These are phyloP conservation scores for Eragrostis tef DNA, from an alignment of 202 grass and related monocot species.

Conservation along the genomic window DNA sequence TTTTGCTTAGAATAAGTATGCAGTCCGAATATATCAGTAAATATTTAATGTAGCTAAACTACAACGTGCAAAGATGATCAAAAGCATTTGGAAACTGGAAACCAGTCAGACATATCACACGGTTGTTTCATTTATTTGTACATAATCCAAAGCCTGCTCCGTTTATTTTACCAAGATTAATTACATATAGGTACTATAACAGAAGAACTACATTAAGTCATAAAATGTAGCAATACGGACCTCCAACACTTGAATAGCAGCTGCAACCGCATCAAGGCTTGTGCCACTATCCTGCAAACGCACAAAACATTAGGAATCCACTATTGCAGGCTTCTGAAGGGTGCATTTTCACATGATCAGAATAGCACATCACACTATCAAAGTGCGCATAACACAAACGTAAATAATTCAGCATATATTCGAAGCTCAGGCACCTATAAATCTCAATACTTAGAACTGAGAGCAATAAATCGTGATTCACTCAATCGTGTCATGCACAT, in stretches of 20 bases:
- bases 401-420: not conserved
- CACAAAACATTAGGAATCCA: slow-evolving; percentile 38
- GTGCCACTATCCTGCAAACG: slow-evolving; percentile 61
- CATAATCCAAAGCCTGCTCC: not conserved
- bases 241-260: slow-evolving; percentile 86
- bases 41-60: not conserved
- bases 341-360: not conserved
- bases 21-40: slow-evolving; percentile 5
- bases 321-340: not conserved
- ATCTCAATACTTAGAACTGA: not conserved
- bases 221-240: slow-evolving; percentile 32
- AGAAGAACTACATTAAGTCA: not conserved
- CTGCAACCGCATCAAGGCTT: slow-evolving; percentile 77
- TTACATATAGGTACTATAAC: not conserved
- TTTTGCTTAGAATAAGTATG: slow-evolving; percentile 40
- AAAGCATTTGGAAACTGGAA: not conserved
- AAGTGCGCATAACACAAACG: not conserved
- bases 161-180: not conserved
- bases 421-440: not conserved
- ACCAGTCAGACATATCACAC: not conserved
- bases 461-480: not conserved
- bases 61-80: not conserved
- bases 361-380: not conserved
- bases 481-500: not conserved
- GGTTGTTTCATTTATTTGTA: not conserved